phyloP scores from a whole-genome alignment of 768 basidiomycete species.

The Nidula microcarpa region DNA sequence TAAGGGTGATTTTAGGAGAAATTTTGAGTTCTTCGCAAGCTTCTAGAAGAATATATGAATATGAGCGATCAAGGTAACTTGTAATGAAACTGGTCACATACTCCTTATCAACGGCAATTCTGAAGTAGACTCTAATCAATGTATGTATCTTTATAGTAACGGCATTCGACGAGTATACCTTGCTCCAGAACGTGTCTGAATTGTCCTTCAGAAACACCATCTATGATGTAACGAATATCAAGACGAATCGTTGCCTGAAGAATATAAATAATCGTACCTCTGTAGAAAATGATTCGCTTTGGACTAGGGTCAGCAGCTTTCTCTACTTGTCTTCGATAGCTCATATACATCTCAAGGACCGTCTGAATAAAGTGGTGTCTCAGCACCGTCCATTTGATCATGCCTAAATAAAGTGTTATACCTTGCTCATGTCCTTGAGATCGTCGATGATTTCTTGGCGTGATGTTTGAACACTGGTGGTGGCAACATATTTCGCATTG shows the following conservation, averaged over 20 bases:
- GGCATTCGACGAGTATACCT: slow-evolving; percentile 33
- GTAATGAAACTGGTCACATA: slow-evolving; percentile 15
- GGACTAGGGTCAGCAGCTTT: slow-evolving; percentile 35
- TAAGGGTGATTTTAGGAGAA: slow-evolving; percentile 66
- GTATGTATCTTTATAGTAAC: neutral
- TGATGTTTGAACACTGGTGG: slow-evolving; percentile 53
- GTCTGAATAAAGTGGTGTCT: slow-evolving; percentile 29
- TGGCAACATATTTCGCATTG: slow-evolving; percentile 60
- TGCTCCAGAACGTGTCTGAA: slow-evolving; percentile 48
- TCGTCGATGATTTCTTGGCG: slow-evolving; percentile 71
- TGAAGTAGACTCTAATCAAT: slow-evolving; percentile 13
- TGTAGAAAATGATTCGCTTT: slow-evolving; percentile 68
- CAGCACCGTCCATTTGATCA: neutral
- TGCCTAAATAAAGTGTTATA: slow-evolving; percentile 13
- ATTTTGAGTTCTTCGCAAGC: slow-evolving; percentile 58
- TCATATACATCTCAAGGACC: slow-evolving; percentile 49
- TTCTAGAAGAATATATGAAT: slow-evolving; percentile 25
- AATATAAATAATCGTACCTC: slow-evolving; percentile 36
- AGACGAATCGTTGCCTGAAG: slow-evolving; percentile 2
- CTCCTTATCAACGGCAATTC: slow-evolving; percentile 60
- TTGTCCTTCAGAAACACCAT: slow-evolving; percentile 49
- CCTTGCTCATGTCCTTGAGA: slow-evolving; percentile 60
- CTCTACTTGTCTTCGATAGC: slow-evolving; percentile 47
- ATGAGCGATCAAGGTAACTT: neutral
- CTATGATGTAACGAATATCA: slow-evolving; percentile 13